These are phyloP conservation scores for Leishmania martiniquensis DNA, from an alignment of 208 protist species.

Conservation along the genomic window DNA sequence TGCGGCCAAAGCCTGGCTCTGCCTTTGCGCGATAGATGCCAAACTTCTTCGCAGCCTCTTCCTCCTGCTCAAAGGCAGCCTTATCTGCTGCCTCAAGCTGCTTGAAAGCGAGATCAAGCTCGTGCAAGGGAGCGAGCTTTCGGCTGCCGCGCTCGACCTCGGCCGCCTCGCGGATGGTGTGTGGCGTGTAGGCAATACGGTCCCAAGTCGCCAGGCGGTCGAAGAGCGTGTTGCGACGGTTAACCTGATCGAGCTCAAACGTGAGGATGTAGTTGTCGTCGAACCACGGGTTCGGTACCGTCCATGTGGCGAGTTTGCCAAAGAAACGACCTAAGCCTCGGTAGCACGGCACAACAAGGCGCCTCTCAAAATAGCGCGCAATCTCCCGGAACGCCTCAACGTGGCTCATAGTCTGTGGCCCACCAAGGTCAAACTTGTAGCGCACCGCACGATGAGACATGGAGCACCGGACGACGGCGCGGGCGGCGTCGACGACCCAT, in stretches of 20 bases:
- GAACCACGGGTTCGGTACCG: conserved; percentile 90
- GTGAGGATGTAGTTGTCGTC: conserved; percentile 92
- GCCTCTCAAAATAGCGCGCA: conserved; percentile 64
- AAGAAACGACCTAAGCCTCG: conserved; percentile 85
- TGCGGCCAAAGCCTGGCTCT: conserved; percentile 90
- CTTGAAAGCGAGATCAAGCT: conserved; percentile 77
- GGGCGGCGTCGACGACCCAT: conserved; percentile 91
- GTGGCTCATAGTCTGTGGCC: conserved; percentile 87
- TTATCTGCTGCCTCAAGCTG: conserved; percentile 82
- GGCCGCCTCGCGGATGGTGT: conserved; percentile 81
- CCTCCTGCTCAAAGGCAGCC: conserved; percentile 80
- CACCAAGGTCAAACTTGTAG: conserved; percentile 93
- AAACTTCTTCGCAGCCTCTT: conserved; percentile 86
- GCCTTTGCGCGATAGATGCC: conserved; percentile 92
- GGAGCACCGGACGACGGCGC: conserved; percentile 83
- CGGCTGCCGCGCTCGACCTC: conserved; percentile 62
- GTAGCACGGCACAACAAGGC: conserved; percentile 85
- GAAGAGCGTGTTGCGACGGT: conserved; percentile 88
- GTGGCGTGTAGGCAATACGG: conserved; percentile 81
- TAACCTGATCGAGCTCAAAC: conserved; percentile 92
- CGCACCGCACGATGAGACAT: conserved; percentile 85
- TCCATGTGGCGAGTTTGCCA: conserved; percentile 81
- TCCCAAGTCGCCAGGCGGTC: conserved; percentile 91
- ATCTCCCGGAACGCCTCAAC: conserved; percentile 86
- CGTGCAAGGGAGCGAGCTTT: conserved; percentile 68